Base-by-base conservation (phyloP, 1,139 yeast species). In the Yamadazyma friedrichii region DNA sequence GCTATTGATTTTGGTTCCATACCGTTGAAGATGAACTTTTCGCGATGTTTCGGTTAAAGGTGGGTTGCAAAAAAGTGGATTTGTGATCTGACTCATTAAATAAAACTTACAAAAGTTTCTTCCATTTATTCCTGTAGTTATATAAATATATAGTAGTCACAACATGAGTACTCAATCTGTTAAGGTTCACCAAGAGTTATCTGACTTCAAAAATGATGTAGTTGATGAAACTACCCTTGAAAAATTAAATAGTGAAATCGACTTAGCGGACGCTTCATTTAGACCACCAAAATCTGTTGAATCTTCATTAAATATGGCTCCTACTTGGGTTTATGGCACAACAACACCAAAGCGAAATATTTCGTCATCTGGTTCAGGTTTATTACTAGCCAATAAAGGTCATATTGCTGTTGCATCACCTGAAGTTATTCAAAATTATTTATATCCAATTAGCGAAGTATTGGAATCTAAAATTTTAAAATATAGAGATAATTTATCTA, bases 1-100 rank as follows among this genome's bases (percentile, higher is more conserved):
- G 75, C 66, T 15, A 73, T 70, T 9, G 76, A 70, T 47, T 60
- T 64, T 4, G 73, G 75, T 44, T 71, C 74, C 78, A 69, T 70
- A 12, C 31, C 15, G 5, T 12, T 11, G 25, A 10, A 11, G 26
- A 32, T n/a, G 15, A 31, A 17, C 8, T 31, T 31, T 27, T 27
- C 30, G 30, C 30, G 30, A 8, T 27, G 9, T 3, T 4, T 27
- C 30, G 15, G 15, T 27, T 11, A 27, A 11, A 11, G 28, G 28
- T 11, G 11, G 29, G 39, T 36, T 38, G 42, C 42, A 41, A 41
- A 41, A 35, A 35, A 15, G 9, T 3, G 30, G 30, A 15, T 25
- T 26, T 37, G 24, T 25, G 31, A 26, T 31, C 25, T 37, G 40
- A 37, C 36, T 37, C 40, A 37, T 37, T 9, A 4, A 13, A 16